Percentiles rank a stretch among this genome's conserved stretches.
Evolutionary conservation across 176 grass and related monocot species (phyloP).

Genomic region (Oryza rufipogon): DNA sequence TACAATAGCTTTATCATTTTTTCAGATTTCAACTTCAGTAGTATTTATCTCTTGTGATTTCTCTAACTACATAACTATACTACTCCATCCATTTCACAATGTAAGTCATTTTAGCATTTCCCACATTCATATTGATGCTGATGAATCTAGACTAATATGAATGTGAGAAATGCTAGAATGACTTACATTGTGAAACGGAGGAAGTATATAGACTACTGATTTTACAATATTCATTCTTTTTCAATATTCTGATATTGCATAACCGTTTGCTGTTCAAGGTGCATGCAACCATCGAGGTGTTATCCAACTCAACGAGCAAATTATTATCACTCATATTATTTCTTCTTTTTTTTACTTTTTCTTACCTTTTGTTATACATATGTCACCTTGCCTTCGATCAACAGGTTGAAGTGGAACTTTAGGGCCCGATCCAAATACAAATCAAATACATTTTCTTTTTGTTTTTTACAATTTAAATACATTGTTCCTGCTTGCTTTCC

Average conservation of each 20-base stretch:
- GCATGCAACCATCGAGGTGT: not conserved
- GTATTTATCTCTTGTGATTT: not conserved
- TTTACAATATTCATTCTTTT: not conserved
- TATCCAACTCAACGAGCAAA: not conserved
- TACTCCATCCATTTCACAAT: too few relatives aligned
- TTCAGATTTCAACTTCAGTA: too few relatives aligned
- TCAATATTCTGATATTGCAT: not conserved
- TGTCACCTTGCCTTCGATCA: not conserved
- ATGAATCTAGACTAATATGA: too few relatives aligned
- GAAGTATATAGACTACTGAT: not conserved
- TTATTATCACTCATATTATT: not conserved
- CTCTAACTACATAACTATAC: too few relatives aligned
- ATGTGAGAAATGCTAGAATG: too few relatives aligned
- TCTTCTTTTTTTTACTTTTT: not conserved
- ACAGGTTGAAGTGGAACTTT: not conserved
- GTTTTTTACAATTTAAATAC: too few relatives aligned
- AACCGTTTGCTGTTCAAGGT: not conserved
- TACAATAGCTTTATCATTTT: too few relatives aligned
- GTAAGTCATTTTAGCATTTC: too few relatives aligned
- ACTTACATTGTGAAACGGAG: too few relatives aligned
- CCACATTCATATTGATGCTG: too few relatives aligned
- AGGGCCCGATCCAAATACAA: not conserved
- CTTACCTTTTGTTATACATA: not conserved
- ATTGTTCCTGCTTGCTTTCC: too few relatives aligned
- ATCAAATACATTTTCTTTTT: not conserved